Base-by-base conservation (phyloP, 768 basidiomycete genomes). In the Mycena polygramma region DNA sequence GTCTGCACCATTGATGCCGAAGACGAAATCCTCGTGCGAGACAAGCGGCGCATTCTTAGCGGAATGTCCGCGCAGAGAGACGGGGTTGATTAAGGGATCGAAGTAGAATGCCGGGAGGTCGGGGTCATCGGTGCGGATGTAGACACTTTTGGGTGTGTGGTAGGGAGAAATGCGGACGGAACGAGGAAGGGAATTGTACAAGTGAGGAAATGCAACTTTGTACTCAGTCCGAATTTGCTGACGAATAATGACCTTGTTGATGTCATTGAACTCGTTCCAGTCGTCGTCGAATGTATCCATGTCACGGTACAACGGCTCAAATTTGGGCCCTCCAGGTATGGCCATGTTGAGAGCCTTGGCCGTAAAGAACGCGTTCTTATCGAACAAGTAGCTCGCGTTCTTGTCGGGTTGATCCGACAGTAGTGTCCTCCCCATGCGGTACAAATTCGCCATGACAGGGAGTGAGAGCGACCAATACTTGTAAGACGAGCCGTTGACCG, bases 231-330 rank as follows among this genome's bases (percentile, higher is more conserved):
- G 90, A 72, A 99, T 97, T 80, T 98, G 95, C 78, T 99, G 96
- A 24, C 98, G 96, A 75, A 99, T 99, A 80, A 99, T 97, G 77
- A 99, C 94, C 81, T 99, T 99, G 84, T 98, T 97, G 82, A 99
- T 98, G 78, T 99, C 98, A 79, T 99, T 99, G 77, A 99, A 99
- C 80, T 98, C 96, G 80, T 98, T 98, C 96, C 96, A 98, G 78
- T 99, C 98, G 79, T 99, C 98, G 77, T 99, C 98, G 74, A 95
- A 98, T 15, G 92, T 87, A 77, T 99, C 98, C 92, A 97, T 96
- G 76, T 99, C 98, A 57, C 97, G 90, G 81, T 96, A 96, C 35
- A 99, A 84, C 19, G 97, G 98, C 84, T 99, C 98, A 72, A 99
- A 99, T 80, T 98, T 98, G 2, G 98, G 98, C 57, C 98, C 98